These are phyloP conservation scores for Cerioporus squamosus DNA, from an alignment of 1,284 basidiomycete species.

Conservation along the genomic window DNA sequence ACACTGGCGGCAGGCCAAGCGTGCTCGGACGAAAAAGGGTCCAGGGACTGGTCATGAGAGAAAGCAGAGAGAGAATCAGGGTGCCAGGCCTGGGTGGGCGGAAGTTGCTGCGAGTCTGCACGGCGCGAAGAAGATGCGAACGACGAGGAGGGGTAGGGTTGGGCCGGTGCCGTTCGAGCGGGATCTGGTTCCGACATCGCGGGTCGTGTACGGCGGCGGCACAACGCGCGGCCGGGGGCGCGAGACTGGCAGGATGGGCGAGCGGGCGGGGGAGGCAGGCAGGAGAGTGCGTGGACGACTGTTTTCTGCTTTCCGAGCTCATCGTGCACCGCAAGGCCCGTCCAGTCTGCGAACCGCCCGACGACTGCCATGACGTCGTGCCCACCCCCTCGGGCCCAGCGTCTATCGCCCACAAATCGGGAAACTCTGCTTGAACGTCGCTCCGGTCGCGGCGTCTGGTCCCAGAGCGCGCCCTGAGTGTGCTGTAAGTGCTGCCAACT, in stretches of 20 bases:
- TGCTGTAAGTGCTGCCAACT: too few relatives aligned
- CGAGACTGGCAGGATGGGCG: neutral
- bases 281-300: too few relatives aligned
- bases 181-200: neutral
- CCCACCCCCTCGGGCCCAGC: too few relatives aligned
- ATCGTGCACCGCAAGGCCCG: too few relatives aligned
- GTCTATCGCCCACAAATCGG: too few relatives aligned
- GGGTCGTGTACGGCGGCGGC: neutral
- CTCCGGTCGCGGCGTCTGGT: neutral
- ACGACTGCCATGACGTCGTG: too few relatives aligned
- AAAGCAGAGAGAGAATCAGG: neutral
- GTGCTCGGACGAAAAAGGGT: neutral
- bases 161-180: neutral
- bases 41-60: slow-evolving; percentile 13
- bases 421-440: too few relatives aligned
- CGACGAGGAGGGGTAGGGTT: neutral
- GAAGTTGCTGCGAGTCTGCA: neutral
- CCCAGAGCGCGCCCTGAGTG: too few relatives aligned
- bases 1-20: neutral
- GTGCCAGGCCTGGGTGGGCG: neutral
- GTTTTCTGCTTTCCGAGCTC: too few relatives aligned
- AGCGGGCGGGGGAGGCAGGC: neutral
- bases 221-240: neutral
- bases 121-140: slow-evolving; percentile 13
- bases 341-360: too few relatives aligned